Conservation (phyloP, 768 basidiomycete species). For the Hortiboletus flavorubellus region DNA sequence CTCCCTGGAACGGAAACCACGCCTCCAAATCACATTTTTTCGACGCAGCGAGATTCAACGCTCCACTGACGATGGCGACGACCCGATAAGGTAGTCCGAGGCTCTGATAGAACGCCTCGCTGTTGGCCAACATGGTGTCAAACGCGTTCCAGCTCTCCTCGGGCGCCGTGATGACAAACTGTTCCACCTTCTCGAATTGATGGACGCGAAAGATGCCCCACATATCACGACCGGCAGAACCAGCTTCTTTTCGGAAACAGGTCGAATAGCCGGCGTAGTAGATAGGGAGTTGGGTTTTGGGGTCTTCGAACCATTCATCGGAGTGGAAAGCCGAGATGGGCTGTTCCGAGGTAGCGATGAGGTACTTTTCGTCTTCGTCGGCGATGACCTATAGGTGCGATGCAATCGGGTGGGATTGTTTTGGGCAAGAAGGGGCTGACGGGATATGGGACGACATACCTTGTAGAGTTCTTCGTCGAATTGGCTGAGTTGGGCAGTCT, state of each 20-base stretch:
- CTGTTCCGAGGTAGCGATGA: conserved; percentile 98
- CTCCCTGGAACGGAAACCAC: conserved; percentile 98
- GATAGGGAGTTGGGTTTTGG: conserved; percentile 88
- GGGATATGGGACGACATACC: conserved; percentile 37
- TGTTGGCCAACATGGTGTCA: conserved; percentile 83
- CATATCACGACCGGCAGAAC: conserved; percentile 95
- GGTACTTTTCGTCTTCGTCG: conserved; percentile 93
- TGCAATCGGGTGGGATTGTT: background rate
- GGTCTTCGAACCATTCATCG: conserved; percentile 97
- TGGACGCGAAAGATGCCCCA: conserved; percentile 99
- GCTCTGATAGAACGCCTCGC: conserved; percentile 96
- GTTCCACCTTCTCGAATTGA: conserved; percentile 98
- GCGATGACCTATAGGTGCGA: conserved; percentile 61
- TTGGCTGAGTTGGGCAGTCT: conserved; percentile 96
- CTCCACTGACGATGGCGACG: conserved; percentile 93
- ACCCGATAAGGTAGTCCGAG: conserved; percentile 89
- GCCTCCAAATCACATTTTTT: conserved; percentile 98
- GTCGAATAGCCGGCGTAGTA: conserved; percentile 88
- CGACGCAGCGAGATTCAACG: conserved; percentile 92
- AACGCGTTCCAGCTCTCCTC: conserved; percentile 94
- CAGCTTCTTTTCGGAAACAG: conserved; percentile 99
- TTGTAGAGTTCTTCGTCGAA: conserved; percentile 99
- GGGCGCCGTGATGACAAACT: conserved; percentile 94
- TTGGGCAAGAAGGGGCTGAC: background rate
- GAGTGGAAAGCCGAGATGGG: conserved; percentile 95